Conservation (phyloP, 345 rosid species). For the Laguncularia racemosa region DNA sequence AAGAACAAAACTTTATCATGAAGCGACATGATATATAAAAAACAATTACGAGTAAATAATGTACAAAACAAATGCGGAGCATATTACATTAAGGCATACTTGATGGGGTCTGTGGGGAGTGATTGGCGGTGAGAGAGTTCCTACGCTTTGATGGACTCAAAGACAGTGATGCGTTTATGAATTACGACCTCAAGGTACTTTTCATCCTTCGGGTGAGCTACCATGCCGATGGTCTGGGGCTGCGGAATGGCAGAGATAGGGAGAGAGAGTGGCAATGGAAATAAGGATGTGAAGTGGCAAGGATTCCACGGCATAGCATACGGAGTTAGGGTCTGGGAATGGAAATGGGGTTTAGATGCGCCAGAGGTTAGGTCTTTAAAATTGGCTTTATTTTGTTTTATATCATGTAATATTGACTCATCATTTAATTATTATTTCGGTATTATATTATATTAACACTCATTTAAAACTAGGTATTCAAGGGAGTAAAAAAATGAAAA, state of each 20-base stretch:
- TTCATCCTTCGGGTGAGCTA: constrained; percentile 45
- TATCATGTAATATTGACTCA: too few relatives aligned
- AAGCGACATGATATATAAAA: too few relatives aligned
- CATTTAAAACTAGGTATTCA: too few relatives aligned
- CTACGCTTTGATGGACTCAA: constrained; percentile 55
- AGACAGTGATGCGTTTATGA: constrained; percentile 59
- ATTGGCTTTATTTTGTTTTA: too few relatives aligned
- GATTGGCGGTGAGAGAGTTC: constrained; percentile 50
- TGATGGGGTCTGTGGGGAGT: constrained; percentile 64
- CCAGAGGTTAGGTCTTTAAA: too few relatives aligned
- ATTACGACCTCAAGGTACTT: constrained; percentile 49
- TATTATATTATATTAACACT: too few relatives aligned
- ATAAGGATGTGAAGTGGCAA: constrained; percentile 21
- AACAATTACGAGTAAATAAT: too few relatives aligned
- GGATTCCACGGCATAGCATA: constrained; percentile 16
- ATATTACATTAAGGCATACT: constrained; percentile 19
- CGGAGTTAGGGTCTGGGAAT: not conserved
- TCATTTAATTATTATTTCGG: too few relatives aligned
- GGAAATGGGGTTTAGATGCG: too few relatives aligned
- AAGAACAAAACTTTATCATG: too few relatives aligned
- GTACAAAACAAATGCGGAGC: too few relatives aligned
- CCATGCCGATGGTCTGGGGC: constrained; percentile 34
- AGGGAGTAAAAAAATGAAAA: too few relatives aligned
- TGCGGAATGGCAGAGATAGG: constrained; percentile 6
- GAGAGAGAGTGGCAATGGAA: constrained; percentile 25